Evolutionary conservation across 2,329 filamentous ascomycete genomes (phyloP), one percentile per base, ranked within the genome.

Genomic region (Paracoccidioides brasiliensis): DNA sequence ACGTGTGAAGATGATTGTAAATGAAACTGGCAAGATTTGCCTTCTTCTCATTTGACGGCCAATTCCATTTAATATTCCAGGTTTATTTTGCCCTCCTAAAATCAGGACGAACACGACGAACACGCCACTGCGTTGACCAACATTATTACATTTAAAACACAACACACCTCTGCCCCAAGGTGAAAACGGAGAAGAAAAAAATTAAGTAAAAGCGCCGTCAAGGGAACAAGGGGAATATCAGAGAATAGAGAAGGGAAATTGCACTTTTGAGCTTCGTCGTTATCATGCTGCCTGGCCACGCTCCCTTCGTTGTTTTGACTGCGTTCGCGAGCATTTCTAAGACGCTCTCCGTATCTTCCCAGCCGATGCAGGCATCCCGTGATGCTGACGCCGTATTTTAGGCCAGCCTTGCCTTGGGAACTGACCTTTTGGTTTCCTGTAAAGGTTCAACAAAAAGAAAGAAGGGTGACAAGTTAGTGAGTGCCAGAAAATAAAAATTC

Each of bases 341-440:
- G 1, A 91, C 85, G 0, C 75, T 74, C 64, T 90, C 84, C 3
- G 93, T 97, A 64, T 94, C 88, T 60, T 91, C 83, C 91, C 90
- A 97, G 71, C 84, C 79, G 69, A 98, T 96, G 74, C 93, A 98
- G 51, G 93, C 91, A 72, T 98, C 93, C 93, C 0, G 93, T 98
- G 71, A 97, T 97, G 70, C 87, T 93, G 67, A 97, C 87, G 64
- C 93, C 93, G 72, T 95, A 90, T 75, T 95, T 85, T 59, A 97
- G 80, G 38, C 85, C 90, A 7, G 80, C 78, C 71, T 87, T 89
- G 67, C 90, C 91, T 74, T 95, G 88, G 55, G 83, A 78, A 38
- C 90, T 88, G 3, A 96, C 88, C 73, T 96, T 96, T 71, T 98
- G 93, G 72, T 80, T 87, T 62, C 90, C 74, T 75, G 50, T 33